Percentiles rank a stretch among this genome's conserved stretches.
Evolutionary conservation across 2,329 filamentous ascomycete species (phyloP).

Genomic region (Blastomyces silverae): DNA sequence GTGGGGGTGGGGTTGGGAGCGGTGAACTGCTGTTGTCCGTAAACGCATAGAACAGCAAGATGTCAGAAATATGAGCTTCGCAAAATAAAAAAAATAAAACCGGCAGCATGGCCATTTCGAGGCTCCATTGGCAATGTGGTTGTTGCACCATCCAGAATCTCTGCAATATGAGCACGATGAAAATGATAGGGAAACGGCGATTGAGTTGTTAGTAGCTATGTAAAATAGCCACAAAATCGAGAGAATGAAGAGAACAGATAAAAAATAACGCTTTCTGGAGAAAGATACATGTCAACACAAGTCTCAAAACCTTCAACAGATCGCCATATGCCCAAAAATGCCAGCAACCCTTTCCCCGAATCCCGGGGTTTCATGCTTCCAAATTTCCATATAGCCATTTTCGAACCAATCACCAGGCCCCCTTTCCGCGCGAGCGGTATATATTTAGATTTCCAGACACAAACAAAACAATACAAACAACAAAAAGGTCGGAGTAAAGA

Average conservation of each 20-base stretch:
- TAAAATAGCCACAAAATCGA: not conserved
- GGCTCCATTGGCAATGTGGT: not conserved
- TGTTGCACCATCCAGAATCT: not conserved
- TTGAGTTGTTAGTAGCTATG: not conserved
- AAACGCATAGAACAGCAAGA: not conserved
- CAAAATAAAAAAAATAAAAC: not conserved
- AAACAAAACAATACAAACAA: constrained; percentile 19
- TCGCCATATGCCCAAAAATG: constrained; percentile 12
- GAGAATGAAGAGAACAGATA: not conserved
- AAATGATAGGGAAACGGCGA: not conserved
- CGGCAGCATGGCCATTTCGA: not conserved
- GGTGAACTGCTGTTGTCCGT: not conserved
- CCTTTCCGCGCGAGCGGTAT: constrained; percentile 22
- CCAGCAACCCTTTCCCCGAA: constrained; percentile 6
- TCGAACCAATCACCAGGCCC: constrained; percentile 19
- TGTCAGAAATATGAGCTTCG: not conserved
- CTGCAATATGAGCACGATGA: not conserved
- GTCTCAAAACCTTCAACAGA: constrained; percentile 3
- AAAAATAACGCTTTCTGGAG: constrained; percentile 17
- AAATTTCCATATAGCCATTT: constrained; percentile 12
- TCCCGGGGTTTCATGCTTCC: not conserved
- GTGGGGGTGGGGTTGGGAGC: not conserved
- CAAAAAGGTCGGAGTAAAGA: constrained; percentile 14
- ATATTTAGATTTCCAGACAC: constrained; percentile 18
- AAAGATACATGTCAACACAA: constrained; percentile 14